Base-by-base conservation (phyloP, 371 early-diverging fungal species). In the Mucor velutinosus region DNA sequence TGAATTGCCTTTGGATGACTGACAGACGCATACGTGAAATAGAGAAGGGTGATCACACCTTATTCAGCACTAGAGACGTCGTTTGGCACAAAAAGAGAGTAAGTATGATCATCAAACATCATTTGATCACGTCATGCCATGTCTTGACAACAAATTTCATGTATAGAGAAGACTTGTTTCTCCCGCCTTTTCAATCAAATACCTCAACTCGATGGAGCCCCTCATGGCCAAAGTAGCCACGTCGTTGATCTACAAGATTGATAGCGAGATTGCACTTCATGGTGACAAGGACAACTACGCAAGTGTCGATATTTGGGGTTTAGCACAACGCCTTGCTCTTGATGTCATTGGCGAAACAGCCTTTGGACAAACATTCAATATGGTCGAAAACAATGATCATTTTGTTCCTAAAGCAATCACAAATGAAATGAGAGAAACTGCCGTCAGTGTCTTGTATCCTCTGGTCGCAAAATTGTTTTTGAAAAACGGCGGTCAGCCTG, bases 341-440 rank as follows among this genome's bases (percentile, higher is more conserved):
- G 86, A 87, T 71, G 70, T 86, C 7, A 81, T 85, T 65, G 86
- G 87, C 4, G 72, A 77, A 30, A 78, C 84, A 0, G 83, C 80
- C 5, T 85, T 87, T 67, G 83, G 86, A 3, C 62, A 73, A n/a
- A 66, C 78, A 3, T 85, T 87, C 56, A 72, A 80, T 21, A 76
- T 86, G 76, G 60, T 87, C 8, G 75, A 80, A 27, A 65, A 70
- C 7, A 75, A 77, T 17, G 66, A 62, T 33, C 79, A 84, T 60
- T 72, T 74, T 37, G 66, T 86, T 10, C 78, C 79, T 15, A 51
- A 47, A 0, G 65, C 72, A 3, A 65, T 70, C 12, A 43, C 43
- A 10, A 23, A 61, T 6, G 65, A 65, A 30, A 55, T 70, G 49
- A 55, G 45, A 53, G 32, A 25, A 0, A 45, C 51, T 19, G 67